phyloP scores from a whole-genome alignment of 2,329 filamentous ascomycete genomes.

The Arthrinium puccinioides region DNA sequence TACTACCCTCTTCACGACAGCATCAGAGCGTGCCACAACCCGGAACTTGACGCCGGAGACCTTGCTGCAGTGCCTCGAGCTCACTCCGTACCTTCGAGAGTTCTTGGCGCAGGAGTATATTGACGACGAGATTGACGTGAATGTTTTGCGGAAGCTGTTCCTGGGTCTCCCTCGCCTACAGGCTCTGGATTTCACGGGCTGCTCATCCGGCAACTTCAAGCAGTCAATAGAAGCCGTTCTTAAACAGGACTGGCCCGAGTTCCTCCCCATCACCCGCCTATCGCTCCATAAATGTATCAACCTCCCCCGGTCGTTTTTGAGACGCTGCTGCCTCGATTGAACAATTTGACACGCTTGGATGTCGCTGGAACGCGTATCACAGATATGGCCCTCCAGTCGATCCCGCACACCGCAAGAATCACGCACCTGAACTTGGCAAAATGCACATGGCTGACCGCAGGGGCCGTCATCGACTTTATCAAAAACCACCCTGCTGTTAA shows the following conservation, averaged over 20 bases:
- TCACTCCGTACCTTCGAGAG: constrained; percentile 68
- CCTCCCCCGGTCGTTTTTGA: constrained; percentile 63
- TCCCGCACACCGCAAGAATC: constrained; percentile 63
- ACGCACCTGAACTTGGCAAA: constrained; percentile 75
- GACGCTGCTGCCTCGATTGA: constrained; percentile 61
- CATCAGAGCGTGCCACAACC: constrained; percentile 66
- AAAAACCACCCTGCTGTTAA: constrained; percentile 62
- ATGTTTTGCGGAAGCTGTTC: constrained; percentile 65
- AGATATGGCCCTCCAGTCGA: constrained; percentile 60
- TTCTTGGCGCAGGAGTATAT: constrained; percentile 77
- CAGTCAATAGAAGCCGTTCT: constrained; percentile 52
- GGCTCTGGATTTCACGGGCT: constrained; percentile 72
- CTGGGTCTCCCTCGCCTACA: constrained; percentile 56
- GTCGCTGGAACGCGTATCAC: constrained; percentile 73
- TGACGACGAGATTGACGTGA: constrained; percentile 64
- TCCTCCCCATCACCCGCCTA: constrained; percentile 56
- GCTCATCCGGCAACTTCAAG: constrained; percentile 61
- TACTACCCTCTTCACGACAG: constrained; percentile 66
- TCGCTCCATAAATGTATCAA: constrained; percentile 75
- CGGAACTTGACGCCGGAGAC: constrained; percentile 71
- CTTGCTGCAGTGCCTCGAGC: constrained; percentile 60
- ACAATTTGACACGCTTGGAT: constrained; percentile 67
- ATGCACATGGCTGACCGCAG: constrained; percentile 62
- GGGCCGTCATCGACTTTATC: constrained; percentile 63
- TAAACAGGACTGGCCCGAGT: constrained; percentile 42